Conservation (phyloP, 2,329 filamentous ascomycete genomes). For the Talaromyces pinophilus region DNA sequence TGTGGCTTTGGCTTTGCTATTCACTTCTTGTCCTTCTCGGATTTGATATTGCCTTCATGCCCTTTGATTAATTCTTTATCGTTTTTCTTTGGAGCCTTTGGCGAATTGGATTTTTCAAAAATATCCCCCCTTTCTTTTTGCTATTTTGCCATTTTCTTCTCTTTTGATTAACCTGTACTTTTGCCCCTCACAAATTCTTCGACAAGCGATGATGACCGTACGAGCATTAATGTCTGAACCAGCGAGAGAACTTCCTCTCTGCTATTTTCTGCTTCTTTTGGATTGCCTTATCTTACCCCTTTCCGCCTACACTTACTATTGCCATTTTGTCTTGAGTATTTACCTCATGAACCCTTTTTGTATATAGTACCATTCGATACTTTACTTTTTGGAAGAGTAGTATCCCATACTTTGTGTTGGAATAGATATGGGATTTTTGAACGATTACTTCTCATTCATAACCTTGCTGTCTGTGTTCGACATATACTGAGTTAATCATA, state of each 20-base stretch:
- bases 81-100: constrained; percentile 18
- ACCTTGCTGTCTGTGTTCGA: not conserved
- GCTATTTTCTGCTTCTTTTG: not conserved
- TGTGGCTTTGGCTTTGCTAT: constrained; percentile 1
- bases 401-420: not conserved
- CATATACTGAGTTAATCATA: not conserved
- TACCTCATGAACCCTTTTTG: constrained; percentile 2
- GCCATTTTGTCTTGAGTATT: constrained; percentile 3
- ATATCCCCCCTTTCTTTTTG: not conserved
- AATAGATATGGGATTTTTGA: not conserved
- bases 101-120: constrained; percentile 18
- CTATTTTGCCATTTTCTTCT: constrained; percentile 3
- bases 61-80: constrained; percentile 9
- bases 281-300: not conserved
- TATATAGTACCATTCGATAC: constrained; percentile 18
- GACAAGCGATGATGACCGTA: constrained; percentile 33
- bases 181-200: not conserved
- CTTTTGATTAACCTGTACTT: constrained; percentile 2
- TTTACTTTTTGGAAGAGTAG: not conserved
- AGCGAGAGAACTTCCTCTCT: constrained; percentile 21
- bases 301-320: constrained; percentile 1
- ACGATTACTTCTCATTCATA: not conserved
- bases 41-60: constrained; percentile 29
- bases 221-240: constrained; percentile 31
- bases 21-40: constrained; percentile 29